Base-by-base conservation (phyloP, 257 asterid species). In the Gentiana straminea region DNA sequence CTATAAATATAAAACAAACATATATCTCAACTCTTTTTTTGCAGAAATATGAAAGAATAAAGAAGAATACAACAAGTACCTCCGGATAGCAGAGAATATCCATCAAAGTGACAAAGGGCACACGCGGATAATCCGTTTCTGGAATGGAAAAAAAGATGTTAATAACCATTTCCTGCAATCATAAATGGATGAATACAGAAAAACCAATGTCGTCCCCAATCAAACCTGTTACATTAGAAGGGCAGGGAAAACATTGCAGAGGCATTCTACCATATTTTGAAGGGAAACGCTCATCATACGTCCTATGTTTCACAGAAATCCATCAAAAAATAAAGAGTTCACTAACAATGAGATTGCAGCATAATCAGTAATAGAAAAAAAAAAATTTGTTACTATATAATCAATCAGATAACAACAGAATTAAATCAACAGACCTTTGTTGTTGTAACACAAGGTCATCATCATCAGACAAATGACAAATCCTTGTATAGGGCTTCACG, bases 61-160 rank as follows among this genome's bases (percentile, higher is more conserved):
- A 41, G 9, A 41, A 41, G 10, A 41, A 41, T 41, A 4, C 7
- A 41, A 41, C 24, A 24, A 24, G 46, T 77, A 87, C 98, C 96
- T 79, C 77, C n/a, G 86, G 66, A 67, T 82, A 59, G 47, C 81
- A 71, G 55, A 90, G 85, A 57, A 81, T 77, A 73, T 82, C 64
- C 96, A 84, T 84, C 81, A 90, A 67, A 60, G 95, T 80, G 53
- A 74, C 80, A 57, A 77, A 79, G 60, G 87, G 83, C 59, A 73
- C 80, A 44, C 65, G 52, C 5, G 79, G 79, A 68, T 75, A 68
- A 44, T 69, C 72, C 8, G 92, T 82, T 67, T 65, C 96, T 90
- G 79, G 60, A 33, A 67, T 57, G 64, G 49, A 41, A 41, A 64
- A 61, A 49, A 63, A 67, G 46, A 53, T 46, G 33, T 51, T 38